Evolutionary conservation across 176 grass and related monocot species (phyloP), one percentile per base, ranked within the genome.

Genomic region (Bolboschoenus planiculmis): DNA sequence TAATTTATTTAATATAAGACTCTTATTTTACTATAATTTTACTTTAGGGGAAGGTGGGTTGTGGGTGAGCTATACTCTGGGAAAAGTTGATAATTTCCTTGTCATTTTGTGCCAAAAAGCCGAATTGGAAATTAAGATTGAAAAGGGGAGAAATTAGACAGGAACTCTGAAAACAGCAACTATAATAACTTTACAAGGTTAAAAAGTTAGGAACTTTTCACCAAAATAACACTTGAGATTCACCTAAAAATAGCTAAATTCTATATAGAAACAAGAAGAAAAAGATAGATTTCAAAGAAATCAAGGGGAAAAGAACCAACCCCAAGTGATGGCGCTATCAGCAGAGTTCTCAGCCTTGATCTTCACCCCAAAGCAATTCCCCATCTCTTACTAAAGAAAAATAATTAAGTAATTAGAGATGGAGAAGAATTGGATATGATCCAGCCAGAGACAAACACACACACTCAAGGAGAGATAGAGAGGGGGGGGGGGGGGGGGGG

Each of bases 291-390:
- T 1, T 53, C 0, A 60, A 42, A 61, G 46, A 82, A 56, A 82
- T 44, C 8, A 64, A 82, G 7, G 14, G 4, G 65, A 63, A 46
- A 30, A 56, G 27, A 65, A 82, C 79, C 33, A 31, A 81, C 79
- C 79, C 79, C 57, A 82, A 65, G 79, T 82, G 21, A 58, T 36
- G 44, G 53, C 77, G 50, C 75, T 79, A n/a, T 81, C 56, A 42
- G 79, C n/a, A 50, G 79, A 63, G 56, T 18, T 82, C 36, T 66
- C 79, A 81, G 79, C 79, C 65, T 82, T 82, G 42, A 82, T 82
- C 79, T 63, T 82, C 14, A 82, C 79, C 6, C 36, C 79, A 26
- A 82, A 81, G 56, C 79, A 82, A 46, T 82, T 82, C 30, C 79
- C 79, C 79, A 82, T 82, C 37, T 80, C 31, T 80, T 20, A 42